Conservation (phyloP, 192 early-diverging fungal species). For the Backusella mclennaniae region DNA sequence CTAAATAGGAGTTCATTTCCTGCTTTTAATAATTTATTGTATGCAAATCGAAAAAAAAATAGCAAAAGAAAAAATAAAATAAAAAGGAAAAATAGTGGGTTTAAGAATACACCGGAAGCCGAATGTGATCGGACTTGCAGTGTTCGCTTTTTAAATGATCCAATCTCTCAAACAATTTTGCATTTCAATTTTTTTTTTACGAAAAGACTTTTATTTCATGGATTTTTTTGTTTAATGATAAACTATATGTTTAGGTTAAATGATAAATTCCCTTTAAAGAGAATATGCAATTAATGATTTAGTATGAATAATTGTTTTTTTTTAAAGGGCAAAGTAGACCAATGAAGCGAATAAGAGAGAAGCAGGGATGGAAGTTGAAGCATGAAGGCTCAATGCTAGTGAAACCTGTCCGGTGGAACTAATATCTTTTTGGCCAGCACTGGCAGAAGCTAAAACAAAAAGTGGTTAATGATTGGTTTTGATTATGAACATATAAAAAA, state of each 20-base stretch:
- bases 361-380: neutral
- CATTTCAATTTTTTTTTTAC: neutral
- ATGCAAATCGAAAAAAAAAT: neutral
- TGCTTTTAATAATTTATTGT: neutral
- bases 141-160: neutral
- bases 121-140: neutral
- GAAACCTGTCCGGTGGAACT: conserved; percentile 1
- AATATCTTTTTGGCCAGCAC: neutral
- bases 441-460: neutral
- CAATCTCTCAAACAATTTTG: neutral
- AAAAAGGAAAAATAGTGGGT: neutral
- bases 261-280: neutral
- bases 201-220: neutral
- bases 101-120: neutral
- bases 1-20: conserved; percentile 22
- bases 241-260: neutral
- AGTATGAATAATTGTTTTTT: neutral
- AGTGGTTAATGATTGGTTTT: neutral
- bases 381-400: neutral
- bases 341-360: neutral
- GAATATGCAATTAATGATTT: neutral
- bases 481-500: neutral
- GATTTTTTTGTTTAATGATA: neutral
- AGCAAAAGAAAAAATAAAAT: neutral
- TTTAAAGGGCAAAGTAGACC: neutral